A percentile compares a stretch with the other conserved stretches of the same genome.
Evolutionary conservation across 805 yeast genomes (phyloP).

Genomic region (Tetrapisispora fleetii): DNA sequence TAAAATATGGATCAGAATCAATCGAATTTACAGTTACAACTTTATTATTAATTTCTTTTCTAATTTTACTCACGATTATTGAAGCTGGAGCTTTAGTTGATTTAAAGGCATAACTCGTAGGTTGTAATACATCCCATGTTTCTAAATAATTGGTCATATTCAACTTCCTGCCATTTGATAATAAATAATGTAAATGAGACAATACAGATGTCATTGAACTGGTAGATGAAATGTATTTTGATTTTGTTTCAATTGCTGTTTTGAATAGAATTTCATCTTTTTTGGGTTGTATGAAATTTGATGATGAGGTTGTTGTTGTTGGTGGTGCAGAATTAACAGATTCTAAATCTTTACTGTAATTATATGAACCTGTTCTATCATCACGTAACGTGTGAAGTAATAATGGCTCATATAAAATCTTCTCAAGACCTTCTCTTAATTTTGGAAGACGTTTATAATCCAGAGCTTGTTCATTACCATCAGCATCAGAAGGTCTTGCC

Average conservation of each 20-base stretch:
- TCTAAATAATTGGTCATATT: conserved; percentile 32
- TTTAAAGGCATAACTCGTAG: conserved; percentile 30
- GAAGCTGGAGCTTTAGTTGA: conserved; percentile 46
- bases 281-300: conserved; percentile 16
- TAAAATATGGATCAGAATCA: conserved; percentile 59
- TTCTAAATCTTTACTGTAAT: conserved; percentile 53
- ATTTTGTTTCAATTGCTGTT: conserved; percentile 32
- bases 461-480: background rate
- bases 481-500: background rate
- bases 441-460: conserved; percentile 32
- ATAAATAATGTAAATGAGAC: conserved; percentile 60
- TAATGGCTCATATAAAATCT: conserved; percentile 64
- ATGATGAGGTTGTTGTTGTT: background rate
- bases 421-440: conserved; percentile 55
- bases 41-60: conserved; percentile 12
- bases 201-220: conserved; percentile 76
- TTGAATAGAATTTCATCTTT: conserved; percentile 46
- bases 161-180: conserved; percentile 54
- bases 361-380: conserved; percentile 62
- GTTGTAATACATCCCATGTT: conserved; percentile 36
- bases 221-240: conserved; percentile 63
- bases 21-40: conserved; percentile 46
- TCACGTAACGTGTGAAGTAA: conserved; percentile 72
- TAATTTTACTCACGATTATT: conserved; percentile 41
- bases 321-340: conserved; percentile 49